phyloP scores from a whole-genome alignment of 305 asterid species.

The Solanum aculeatissimum region DNA sequence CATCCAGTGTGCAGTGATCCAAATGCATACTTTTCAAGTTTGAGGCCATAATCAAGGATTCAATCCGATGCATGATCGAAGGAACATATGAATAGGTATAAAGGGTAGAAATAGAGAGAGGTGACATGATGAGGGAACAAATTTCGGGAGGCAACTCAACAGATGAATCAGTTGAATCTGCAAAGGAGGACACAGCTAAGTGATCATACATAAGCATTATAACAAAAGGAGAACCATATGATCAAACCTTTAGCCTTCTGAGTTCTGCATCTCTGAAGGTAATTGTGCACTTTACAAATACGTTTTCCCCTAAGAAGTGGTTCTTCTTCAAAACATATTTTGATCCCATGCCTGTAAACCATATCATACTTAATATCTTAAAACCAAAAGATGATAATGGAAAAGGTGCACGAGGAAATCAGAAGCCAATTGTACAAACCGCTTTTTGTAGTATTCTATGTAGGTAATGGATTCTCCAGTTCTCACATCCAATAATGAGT shows the following conservation, averaged over 20 bases:
- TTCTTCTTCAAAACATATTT: conserved; percentile 32
- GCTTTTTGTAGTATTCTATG: conserved; percentile 26
- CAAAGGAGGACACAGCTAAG: background rate
- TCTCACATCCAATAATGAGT: conserved; percentile 27
- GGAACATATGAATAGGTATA: conserved; percentile 64
- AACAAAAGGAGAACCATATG: background rate
- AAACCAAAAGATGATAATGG: background rate
- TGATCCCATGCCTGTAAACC: conserved; percentile 52
- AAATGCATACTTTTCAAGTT: conserved; percentile 37
- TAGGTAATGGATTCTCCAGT: conserved; percentile 39
- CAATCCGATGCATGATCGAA: conserved; percentile 73
- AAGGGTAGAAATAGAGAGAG: conserved; percentile 40
- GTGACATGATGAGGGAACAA: conserved; percentile 60
- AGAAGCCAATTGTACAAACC: conserved; percentile 21
- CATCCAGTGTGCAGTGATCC: conserved; percentile 37
- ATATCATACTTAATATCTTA: background rate
- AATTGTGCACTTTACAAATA: conserved; percentile 40
- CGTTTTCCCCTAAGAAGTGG: conserved; percentile 39
- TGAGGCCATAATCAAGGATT: conserved; percentile 64
- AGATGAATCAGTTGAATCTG: conserved; percentile 32
- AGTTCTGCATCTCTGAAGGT: conserved; percentile 36
- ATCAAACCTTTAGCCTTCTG: conserved; percentile 43
- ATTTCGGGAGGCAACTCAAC: conserved; percentile 85
- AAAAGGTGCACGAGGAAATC: background rate
- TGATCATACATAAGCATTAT: background rate